Percentiles rank a stretch among this genome's conserved stretches.
Conservation (phyloP, 352 stramenopile genomes). For the Pythium sukuiense region DNA sequence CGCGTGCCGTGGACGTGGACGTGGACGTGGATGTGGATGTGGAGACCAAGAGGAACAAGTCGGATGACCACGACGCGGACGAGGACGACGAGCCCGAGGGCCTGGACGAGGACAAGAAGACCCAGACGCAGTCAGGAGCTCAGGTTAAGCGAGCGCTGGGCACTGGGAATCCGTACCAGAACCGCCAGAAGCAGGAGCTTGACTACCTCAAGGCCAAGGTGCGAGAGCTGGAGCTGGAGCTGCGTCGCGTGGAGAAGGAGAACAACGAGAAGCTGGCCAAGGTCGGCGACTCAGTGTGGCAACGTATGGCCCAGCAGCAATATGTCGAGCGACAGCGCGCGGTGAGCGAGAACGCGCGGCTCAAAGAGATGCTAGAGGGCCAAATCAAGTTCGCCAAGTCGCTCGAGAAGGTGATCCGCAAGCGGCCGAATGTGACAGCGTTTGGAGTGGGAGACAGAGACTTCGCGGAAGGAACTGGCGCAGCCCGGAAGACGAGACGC, state of each 20-base stretch:
- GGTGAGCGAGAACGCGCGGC: constrained; percentile 37
- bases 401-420: constrained; percentile 38
- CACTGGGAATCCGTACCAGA: constrained; percentile 30
- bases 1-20: not conserved
- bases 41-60: too few relatives aligned
- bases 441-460: constrained; percentile 7
- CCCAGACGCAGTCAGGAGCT: not conserved
- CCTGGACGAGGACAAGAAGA: not conserved
- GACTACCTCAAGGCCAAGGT: constrained; percentile 39
- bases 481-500: not conserved
- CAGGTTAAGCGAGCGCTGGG: not conserved
- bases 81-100: not conserved
- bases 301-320: constrained; percentile 43
- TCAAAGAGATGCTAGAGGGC: constrained; percentile 30
- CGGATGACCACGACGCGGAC: too few relatives aligned
- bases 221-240: constrained; percentile 33
- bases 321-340: constrained; percentile 34
- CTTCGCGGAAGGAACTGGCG: constrained; percentile 1
- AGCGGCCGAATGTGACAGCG: constrained; percentile 32
- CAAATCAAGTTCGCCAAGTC: constrained; percentile 40
- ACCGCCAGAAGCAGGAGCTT: constrained; percentile 40
- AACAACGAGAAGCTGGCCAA: constrained; percentile 23
- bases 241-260: constrained; percentile 29
- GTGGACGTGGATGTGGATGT: too few relatives aligned
- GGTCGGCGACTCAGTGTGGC: constrained; percentile 33